Evolutionary conservation across 176 grass and related monocot species (phyloP).

Genomic region (maize (Zea mays)): DNA sequence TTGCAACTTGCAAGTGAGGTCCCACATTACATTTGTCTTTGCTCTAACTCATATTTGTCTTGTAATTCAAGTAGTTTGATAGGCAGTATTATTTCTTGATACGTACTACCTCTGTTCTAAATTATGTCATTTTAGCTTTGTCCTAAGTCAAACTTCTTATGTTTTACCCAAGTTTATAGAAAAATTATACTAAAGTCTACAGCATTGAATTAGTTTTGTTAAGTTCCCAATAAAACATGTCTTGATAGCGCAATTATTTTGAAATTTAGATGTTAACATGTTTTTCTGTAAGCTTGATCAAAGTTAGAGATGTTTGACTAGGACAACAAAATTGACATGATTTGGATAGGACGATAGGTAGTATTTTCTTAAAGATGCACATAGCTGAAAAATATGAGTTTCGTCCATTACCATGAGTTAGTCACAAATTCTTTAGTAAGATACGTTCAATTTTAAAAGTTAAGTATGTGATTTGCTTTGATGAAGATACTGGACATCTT

Average conservation of each 20-base stretch:
- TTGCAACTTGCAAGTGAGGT: neutral
- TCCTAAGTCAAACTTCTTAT: neutral
- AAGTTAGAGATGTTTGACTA: neutral
- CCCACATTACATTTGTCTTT: neutral
- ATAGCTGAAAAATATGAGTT: slow-evolving; percentile 1
- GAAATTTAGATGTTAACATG: neutral
- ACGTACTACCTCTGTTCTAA: neutral
- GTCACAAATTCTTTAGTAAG: neutral
- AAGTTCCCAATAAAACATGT: neutral
- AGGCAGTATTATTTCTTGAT: slow-evolving; percentile 5
- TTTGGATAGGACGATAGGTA: neutral
- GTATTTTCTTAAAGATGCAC: slow-evolving; percentile 4
- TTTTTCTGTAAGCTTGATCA: neutral
- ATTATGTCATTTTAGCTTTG: neutral
- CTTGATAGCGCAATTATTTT: neutral
- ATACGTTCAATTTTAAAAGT: slow-evolving; percentile 12
- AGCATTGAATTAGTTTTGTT: neutral
- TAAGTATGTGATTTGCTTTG: neutral
- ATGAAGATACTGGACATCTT: slow-evolving; percentile 15
- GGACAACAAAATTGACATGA: neutral
- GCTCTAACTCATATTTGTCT: slow-evolving; percentile 21
- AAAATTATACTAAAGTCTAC: neutral
- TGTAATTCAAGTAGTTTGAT: neutral
- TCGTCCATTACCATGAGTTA: neutral
- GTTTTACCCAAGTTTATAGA: neutral